Evolutionary conservation across 805 yeast genomes (phyloP).

Genomic region (Myxozyma sirexii): DNA sequence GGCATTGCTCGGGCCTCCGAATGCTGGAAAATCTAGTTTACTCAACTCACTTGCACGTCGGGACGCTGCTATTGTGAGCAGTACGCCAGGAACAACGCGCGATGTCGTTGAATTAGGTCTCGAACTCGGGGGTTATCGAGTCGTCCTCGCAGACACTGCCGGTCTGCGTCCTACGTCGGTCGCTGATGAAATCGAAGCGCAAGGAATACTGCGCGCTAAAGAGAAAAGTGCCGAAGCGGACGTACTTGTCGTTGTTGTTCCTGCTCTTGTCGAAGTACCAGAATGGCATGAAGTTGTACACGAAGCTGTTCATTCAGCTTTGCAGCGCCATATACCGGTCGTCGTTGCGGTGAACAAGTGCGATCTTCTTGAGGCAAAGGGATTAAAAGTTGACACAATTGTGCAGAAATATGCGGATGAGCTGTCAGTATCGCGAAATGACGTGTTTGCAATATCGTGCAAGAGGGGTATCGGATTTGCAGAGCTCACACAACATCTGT

Average conservation of each 20-base stretch:
- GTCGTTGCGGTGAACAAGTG: conserved; percentile 43
- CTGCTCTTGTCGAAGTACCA: conserved; percentile 40
- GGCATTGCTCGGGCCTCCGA: conserved; percentile 85
- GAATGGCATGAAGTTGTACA: conserved; percentile 18
- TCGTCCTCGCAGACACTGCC: conserved; percentile 88
- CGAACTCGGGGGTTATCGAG: conserved; percentile 81
- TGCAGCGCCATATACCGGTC: conserved; percentile 27
- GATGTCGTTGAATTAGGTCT: conserved; percentile 81
- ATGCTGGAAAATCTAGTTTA: conserved; percentile 92
- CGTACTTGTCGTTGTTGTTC: conserved; percentile 65
- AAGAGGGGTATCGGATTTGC: conserved; percentile 57
- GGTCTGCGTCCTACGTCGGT: conserved; percentile 63
- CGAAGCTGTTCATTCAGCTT: conserved; percentile 6
- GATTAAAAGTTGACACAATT: background rate
- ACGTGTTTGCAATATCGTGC: conserved; percentile 58
- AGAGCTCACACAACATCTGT: conserved; percentile 49
- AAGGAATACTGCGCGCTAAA: conserved; percentile 82
- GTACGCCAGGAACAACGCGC: conserved; percentile 91
- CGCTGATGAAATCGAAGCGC: conserved; percentile 56
- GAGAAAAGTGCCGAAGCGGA: conserved; percentile 63
- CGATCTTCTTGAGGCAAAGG: conserved; percentile 33
- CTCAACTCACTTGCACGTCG: conserved; percentile 73
- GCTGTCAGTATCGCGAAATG: conserved; percentile 29
- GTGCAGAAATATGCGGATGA: conserved; percentile 13
- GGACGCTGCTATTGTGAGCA: conserved; percentile 89